A percentile compares a stretch with the other conserved stretches of the same genome.
These are phyloP conservation scores for Vanderwaltozyma verrucispora DNA, from an alignment of 805 yeast genomes.

Conservation along the genomic window DNA sequence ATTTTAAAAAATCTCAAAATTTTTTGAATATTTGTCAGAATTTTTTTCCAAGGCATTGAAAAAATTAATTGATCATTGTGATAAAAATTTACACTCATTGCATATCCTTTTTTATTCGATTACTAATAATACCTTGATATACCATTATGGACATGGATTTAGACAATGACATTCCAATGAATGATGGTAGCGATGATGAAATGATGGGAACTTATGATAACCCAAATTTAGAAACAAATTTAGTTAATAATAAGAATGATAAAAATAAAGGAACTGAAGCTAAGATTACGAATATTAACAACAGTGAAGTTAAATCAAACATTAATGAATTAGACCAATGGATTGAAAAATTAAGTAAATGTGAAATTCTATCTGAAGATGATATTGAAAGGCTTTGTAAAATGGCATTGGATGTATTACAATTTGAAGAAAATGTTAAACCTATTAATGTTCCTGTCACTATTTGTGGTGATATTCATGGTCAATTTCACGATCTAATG, in stretches of 20 bases:
- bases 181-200: conserved; percentile 47
- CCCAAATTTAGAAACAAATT: conserved; percentile 23
- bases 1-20: too few relatives aligned
- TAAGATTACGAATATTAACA: too few relatives aligned
- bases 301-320: background rate
- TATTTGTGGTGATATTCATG: conserved; percentile 92
- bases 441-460: conserved; percentile 92
- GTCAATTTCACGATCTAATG: conserved; percentile 88
- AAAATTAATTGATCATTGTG: too few relatives aligned
- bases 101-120: background rate
- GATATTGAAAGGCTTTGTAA: conserved; percentile 70
- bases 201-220: background rate
- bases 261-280: too few relatives aligned
- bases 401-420: conserved; percentile 81
- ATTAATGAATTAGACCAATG: conserved; percentile 65
- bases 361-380: conserved; percentile 70
- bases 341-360: conserved; percentile 67
- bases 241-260: conserved; percentile 1
- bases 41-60: too few relatives aligned
- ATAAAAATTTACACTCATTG: too few relatives aligned
- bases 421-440: conserved; percentile 85
- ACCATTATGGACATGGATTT: conserved; percentile 54
- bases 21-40: too few relatives aligned
- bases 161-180: conserved; percentile 77
- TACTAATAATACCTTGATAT: too few relatives aligned